Conservation (phyloP, 2,329 filamentous ascomycete genomes). For the Myriosclerotinia curreyana region DNA sequence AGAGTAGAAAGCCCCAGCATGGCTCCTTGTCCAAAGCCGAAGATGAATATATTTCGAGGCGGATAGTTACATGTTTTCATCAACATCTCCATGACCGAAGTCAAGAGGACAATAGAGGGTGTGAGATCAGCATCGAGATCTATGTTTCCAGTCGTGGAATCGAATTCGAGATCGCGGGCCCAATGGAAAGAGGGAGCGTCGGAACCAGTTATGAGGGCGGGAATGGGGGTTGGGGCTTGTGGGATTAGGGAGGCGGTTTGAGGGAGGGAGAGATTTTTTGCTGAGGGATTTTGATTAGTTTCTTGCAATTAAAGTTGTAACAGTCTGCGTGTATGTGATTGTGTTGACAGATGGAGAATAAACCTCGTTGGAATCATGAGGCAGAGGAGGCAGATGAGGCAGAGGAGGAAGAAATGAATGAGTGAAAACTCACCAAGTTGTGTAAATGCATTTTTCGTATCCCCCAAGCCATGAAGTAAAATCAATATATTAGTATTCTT, state of each 20-base stretch:
- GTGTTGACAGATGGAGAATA: background rate
- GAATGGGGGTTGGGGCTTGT: constrained; percentile 58
- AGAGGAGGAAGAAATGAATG: no score
- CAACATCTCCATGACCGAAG: constrained; percentile 46
- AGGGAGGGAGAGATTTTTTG: constrained; percentile 57
- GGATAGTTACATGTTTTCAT: constrained; percentile 49
- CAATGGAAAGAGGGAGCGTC: constrained; percentile 50
- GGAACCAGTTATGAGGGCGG: constrained; percentile 46
- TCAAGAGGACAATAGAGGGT: constrained; percentile 43
- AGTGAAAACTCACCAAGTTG: constrained; percentile 44
- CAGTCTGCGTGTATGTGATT: background rate
- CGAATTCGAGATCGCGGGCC: constrained; percentile 58
- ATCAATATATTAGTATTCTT: constrained; percentile 58
- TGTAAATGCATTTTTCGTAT: constrained; percentile 57
- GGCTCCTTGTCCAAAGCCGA: constrained; percentile 56
- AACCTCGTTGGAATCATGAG: no score
- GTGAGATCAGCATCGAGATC: constrained; percentile 55
- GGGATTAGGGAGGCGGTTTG: constrained; percentile 63
- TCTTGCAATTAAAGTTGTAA: background rate
- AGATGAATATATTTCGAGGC: constrained; percentile 49
- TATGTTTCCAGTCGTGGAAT: constrained; percentile 49
- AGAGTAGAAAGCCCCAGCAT: constrained; percentile 51
- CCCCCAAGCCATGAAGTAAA: constrained; percentile 67
- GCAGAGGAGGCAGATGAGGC: no score
- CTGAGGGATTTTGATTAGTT: background rate